A percentile compares a stretch with the other conserved stretches of the same genome.
Evolutionary conservation across 306 rosid species (phyloP).

Genomic region (Vigna hirtella): DNA sequence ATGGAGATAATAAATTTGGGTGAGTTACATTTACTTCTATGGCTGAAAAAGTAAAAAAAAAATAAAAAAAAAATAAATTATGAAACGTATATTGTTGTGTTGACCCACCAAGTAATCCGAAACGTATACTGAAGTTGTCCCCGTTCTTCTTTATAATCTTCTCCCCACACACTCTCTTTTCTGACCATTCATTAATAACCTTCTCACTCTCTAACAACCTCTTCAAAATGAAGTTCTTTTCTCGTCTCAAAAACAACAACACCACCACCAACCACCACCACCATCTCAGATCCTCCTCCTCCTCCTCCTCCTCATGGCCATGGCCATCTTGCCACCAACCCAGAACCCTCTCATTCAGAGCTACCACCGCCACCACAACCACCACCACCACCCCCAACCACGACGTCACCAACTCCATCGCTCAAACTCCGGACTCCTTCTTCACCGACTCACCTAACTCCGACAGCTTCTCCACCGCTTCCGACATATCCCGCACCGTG

Average conservation of each 20-base stretch:
- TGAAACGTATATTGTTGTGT: background rate
- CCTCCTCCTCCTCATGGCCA: slow-evolving; percentile 39
- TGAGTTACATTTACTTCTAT: too few relatives aligned
- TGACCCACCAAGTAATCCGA: background rate
- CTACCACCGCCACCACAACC: background rate
- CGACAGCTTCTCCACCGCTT: slow-evolving; percentile 48
- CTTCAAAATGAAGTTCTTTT: slow-evolving; percentile 70
- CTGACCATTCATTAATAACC: background rate
- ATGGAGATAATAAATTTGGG: too few relatives aligned
- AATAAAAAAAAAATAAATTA: background rate
- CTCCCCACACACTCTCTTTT: slow-evolving; percentile 2
- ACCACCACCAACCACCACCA: slow-evolving; percentile 30
- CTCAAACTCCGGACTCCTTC: slow-evolving; percentile 29
- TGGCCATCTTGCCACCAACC: slow-evolving; percentile 80
- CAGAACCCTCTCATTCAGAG: slow-evolving; percentile 77
- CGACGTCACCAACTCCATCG: slow-evolving; percentile 51
- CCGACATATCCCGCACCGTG: slow-evolving; percentile 39
- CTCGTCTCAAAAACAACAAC: slow-evolving; percentile 51
- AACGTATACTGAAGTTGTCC: background rate
- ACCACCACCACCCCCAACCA: background rate
- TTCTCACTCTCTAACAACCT: background rate
- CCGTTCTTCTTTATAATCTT: background rate
- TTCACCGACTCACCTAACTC: slow-evolving; percentile 49
- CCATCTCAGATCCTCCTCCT: slow-evolving; percentile 32
- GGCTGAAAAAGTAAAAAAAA: background rate